Evolutionary conservation across 495 filamentous ascomycete genomes (phyloP).

Genomic region (Amorphotheca resinae): DNA sequence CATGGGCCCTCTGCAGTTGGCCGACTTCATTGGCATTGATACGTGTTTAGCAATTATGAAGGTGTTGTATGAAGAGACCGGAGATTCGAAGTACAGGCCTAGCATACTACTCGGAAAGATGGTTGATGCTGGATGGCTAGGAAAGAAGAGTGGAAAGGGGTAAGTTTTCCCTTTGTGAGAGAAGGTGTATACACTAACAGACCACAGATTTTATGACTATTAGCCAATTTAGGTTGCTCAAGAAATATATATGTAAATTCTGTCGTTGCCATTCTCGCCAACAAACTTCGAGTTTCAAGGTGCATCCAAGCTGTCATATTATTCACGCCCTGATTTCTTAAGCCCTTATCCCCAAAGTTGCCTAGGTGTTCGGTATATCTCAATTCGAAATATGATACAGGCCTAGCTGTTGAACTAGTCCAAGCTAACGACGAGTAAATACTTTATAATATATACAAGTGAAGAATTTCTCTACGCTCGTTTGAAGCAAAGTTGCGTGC

Average conservation of each 20-base stretch:
- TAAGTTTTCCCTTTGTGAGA: conserved; percentile 33
- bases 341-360: too few species aligned
- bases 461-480: too few species aligned
- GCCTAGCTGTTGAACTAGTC: too few species aligned
- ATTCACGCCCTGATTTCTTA: too few species aligned
- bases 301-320: too few species aligned
- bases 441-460: too few species aligned
- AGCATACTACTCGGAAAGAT: conserved; percentile 77
- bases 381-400: too few species aligned
- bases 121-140: conserved; percentile 97
- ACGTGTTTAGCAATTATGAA: conserved; percentile 97
- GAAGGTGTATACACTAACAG: not conserved
- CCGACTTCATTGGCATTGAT: conserved; percentile 95
- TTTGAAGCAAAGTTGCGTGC: too few species aligned
- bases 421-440: too few species aligned
- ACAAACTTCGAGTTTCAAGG: not conserved
- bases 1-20: conserved; percentile 89
- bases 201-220: conserved; percentile 21
- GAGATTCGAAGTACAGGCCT: conserved; percentile 90
- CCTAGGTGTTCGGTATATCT: too few species aligned
- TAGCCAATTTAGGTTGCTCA: too few species aligned
- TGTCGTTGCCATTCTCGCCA: not conserved
- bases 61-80: conserved; percentile 81
- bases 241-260: not conserved
- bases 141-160: conserved; percentile 94